These are phyloP conservation scores for Oryza nivara DNA, from an alignment of 176 grass and related monocot species.

Conservation along the genomic window DNA sequence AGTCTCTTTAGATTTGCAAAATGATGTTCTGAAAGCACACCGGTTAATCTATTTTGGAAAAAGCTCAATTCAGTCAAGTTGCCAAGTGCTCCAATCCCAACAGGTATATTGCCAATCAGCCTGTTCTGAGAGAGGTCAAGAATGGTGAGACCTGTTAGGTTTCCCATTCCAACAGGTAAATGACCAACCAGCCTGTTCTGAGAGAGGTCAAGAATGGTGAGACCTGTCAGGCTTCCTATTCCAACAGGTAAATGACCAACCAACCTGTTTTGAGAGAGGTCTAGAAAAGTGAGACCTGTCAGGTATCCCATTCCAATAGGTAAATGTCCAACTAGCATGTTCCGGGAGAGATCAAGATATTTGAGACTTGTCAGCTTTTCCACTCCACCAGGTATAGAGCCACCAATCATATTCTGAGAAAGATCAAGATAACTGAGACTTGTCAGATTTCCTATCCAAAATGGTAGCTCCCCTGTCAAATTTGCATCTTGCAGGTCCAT, in stretches of 20 bases:
- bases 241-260: no score
- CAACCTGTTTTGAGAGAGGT: no score
- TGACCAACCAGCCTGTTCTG: slow-evolving; percentile 31
- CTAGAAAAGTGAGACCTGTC: no score
- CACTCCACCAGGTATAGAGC: no score
- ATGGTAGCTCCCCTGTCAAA: slow-evolving; percentile 30
- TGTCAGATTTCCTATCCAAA: slow-evolving; percentile 31
- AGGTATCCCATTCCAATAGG: no score
- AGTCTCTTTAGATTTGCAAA: slow-evolving; percentile 31
- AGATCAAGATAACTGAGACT: neutral
- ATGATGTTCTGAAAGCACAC: slow-evolving; percentile 25
- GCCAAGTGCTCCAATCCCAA: slow-evolving; percentile 31
- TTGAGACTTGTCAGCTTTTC: no score
- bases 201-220: slow-evolving; percentile 19
- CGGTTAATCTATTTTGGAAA: slow-evolving; percentile 26
- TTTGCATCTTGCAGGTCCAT: neutral
- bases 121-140: slow-evolving; percentile 36
- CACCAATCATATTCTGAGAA: no score
- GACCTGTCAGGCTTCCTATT: no score
- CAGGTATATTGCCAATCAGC: slow-evolving; percentile 39
- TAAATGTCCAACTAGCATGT: no score
- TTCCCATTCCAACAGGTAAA: slow-evolving; percentile 40
- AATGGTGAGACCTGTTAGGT: no score
- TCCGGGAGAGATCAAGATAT: no score
- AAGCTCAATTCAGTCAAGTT: slow-evolving; percentile 35